Evolutionary conservation across 257 asterid genomes (phyloP).

Genomic region (Leptodermis oblonga): DNA sequence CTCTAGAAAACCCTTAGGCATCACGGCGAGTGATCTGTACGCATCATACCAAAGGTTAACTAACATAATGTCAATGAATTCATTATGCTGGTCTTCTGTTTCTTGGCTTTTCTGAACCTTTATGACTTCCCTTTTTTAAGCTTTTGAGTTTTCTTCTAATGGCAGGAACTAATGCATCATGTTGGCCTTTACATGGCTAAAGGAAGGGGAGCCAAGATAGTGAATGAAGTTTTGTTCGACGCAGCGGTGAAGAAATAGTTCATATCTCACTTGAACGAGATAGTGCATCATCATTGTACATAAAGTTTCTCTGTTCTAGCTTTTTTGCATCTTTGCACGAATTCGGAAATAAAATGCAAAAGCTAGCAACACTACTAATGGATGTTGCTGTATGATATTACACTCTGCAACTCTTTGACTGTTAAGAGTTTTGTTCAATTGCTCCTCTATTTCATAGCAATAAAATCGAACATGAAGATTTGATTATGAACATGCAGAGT

Average conservation of each 20-base stretch:
- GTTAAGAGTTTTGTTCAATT: background rate
- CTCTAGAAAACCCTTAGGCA: background rate
- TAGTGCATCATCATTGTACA: slow-evolving; percentile 2
- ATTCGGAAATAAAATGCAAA: background rate
- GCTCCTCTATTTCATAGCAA: background rate
- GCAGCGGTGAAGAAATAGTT: slow-evolving; percentile 14
- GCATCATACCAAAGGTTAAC: background rate
- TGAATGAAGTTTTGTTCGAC: slow-evolving; percentile 49
- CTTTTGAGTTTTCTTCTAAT: slow-evolving; percentile 3
- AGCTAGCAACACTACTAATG: background rate
- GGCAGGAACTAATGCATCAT: slow-evolving; percentile 78
- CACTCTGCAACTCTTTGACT: background rate
- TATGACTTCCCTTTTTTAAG: background rate
- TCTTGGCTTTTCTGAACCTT: background rate
- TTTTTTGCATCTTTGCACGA: background rate
- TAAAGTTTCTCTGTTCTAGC: background rate
- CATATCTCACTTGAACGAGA: background rate
- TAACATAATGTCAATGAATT: background rate
- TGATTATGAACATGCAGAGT: no score
- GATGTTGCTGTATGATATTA: background rate
- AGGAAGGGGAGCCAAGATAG: slow-evolving; percentile 87
- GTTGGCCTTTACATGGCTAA: slow-evolving; percentile 79
- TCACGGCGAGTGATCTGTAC: background rate
- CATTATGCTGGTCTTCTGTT: background rate
- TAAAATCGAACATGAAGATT: background rate